Percentiles rank a stretch among this genome's conserved stretches.
Evolutionary conservation across 805 yeast species (phyloP).

Genomic region (Spathaspora passalidarum): DNA sequence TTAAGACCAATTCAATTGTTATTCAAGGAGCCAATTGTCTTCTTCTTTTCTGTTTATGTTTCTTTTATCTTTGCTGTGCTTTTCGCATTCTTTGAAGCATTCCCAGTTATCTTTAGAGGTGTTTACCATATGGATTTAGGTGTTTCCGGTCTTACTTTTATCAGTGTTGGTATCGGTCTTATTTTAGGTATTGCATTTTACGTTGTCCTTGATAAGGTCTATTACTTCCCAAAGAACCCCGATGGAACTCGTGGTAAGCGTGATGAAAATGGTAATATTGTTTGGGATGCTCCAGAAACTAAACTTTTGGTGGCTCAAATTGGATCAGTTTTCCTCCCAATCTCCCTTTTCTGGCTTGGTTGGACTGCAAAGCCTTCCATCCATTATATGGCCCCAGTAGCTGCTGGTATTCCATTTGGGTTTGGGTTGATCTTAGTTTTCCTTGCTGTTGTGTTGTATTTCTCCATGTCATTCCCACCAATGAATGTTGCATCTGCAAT

Average conservation of each 20-base stretch:
- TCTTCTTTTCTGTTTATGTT: constrained; percentile 63
- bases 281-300: constrained; percentile 58
- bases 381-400: constrained; percentile 75
- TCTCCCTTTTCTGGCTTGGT: constrained; percentile 75
- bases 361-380: constrained; percentile 64
- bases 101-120: constrained; percentile 69
- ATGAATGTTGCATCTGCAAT: constrained; percentile 78
- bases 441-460: constrained; percentile 66
- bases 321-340: constrained; percentile 66
- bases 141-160: constrained; percentile 64
- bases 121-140: constrained; percentile 59
- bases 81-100: constrained; percentile 79
- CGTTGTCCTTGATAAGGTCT: constrained; percentile 45
- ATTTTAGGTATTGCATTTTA: constrained; percentile 52
- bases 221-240: constrained; percentile 53
- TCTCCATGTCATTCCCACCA: constrained; percentile 72
- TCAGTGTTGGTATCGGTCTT: constrained; percentile 71
- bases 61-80: constrained; percentile 76
- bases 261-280: constrained; percentile 53
- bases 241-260: constrained; percentile 59
- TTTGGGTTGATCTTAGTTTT: constrained; percentile 70
- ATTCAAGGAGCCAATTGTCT: constrained; percentile 69
- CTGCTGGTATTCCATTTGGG: constrained; percentile 78
- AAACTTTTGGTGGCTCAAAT: constrained; percentile 59
- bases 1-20: constrained; percentile 68